Evolutionary conservation across 2,329 filamentous ascomycete species (phyloP).

Genomic region (Alternaria gaisen): DNA sequence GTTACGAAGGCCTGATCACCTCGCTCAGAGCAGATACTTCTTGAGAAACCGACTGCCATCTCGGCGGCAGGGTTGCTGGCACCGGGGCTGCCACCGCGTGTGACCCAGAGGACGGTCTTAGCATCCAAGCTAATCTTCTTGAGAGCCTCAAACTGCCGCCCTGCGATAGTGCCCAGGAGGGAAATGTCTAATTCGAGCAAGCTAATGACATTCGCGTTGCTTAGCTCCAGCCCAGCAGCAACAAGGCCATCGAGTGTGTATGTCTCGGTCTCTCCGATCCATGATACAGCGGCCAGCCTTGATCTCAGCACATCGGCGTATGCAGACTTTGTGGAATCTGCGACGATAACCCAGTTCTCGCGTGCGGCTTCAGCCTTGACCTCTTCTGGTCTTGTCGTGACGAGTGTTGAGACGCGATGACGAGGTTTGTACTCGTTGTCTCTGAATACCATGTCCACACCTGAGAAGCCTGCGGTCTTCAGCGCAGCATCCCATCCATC

Average conservation of each 20-base stretch:
- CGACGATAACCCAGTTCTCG: conserved; percentile 10
- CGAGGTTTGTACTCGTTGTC: conserved; percentile 13
- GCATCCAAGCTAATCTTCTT: conserved; percentile 11
- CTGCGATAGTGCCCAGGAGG: conserved; percentile 16
- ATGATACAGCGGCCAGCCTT: conserved; percentile 7
- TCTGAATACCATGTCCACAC: conserved; percentile 15
- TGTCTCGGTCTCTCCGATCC: conserved; percentile 9
- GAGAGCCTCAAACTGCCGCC: conserved; percentile 14
- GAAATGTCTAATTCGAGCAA: conserved; percentile 18
- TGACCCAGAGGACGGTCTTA: conserved; percentile 18
- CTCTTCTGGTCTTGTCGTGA: conserved; percentile 12
- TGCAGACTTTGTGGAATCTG: not conserved
- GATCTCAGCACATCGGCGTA: conserved; percentile 8
- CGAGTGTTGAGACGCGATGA: conserved; percentile 7
- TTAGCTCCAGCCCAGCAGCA: conserved; percentile 10
- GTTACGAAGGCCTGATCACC: conserved; percentile 14
- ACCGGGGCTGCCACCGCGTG: conserved; percentile 11
- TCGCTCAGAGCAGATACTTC: conserved; percentile 20
- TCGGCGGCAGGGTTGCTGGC: conserved; percentile 13
- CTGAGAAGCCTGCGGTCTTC: conserved; percentile 12
- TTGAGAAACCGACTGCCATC: conserved; percentile 21
- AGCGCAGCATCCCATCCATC: conserved; percentile 33
- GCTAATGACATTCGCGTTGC: conserved; percentile 10
- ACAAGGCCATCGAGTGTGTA: conserved; percentile 10
- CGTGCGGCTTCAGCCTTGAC: conserved; percentile 13